Percentiles rank a stretch among this genome's conserved stretches.
Conservation (phyloP, 202 grass and related monocot species). For the Hordeum pubiflorum region DNA sequence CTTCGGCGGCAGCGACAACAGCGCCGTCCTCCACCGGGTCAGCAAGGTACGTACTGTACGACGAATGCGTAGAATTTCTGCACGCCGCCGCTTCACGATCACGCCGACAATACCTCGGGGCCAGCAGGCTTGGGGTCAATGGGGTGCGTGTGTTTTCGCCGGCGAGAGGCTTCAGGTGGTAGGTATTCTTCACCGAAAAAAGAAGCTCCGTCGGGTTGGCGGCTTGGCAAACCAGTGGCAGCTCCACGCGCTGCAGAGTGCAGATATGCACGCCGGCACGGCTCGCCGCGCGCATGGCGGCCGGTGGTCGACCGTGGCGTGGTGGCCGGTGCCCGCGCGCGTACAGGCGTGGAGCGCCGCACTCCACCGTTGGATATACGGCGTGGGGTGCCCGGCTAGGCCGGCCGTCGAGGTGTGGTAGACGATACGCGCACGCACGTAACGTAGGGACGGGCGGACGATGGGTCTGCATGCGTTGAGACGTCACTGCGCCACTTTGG, state of each 20-base stretch:
- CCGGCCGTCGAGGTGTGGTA: background rate
- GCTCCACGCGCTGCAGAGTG: background rate
- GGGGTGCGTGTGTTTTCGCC: too few species aligned
- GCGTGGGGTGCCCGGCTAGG: background rate
- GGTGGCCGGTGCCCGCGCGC: background rate
- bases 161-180: too few species aligned
- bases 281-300: background rate
- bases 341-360: too few species aligned
- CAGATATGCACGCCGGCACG: background rate
- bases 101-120: too few species aligned
- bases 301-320: background rate
- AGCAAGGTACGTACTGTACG: slow-evolving; percentile 30
- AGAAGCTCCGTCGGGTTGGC: too few species aligned
- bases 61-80: background rate
- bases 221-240: too few species aligned
- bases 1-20: slow-evolving; percentile 41
- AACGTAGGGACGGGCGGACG: background rate
- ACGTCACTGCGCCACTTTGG: background rate
- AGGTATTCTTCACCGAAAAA: too few species aligned
- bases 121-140: too few species aligned
- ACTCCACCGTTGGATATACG: too few species aligned
- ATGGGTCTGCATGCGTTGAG: background rate
- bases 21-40: slow-evolving; percentile 35
- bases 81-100: background rate
- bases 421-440: background rate